These are phyloP conservation scores for Ophiostoma quercus DNA, from an alignment of 2,329 filamentous ascomycete genomes.

Conservation along the genomic window DNA sequence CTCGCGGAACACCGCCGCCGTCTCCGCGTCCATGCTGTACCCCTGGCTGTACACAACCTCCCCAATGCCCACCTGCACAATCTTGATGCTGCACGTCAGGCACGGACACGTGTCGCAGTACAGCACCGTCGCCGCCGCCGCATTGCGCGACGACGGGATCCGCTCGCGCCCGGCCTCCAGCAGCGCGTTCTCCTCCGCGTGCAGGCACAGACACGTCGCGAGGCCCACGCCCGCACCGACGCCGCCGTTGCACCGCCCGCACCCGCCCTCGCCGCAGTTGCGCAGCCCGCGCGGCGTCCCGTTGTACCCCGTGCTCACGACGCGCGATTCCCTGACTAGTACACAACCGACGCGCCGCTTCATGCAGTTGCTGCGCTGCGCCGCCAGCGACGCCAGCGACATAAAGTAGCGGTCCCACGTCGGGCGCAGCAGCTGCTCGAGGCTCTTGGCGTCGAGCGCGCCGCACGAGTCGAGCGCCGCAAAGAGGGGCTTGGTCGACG, in stretches of 20 bases:
- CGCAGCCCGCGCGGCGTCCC: conserved; percentile 83
- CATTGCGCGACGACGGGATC: conserved; percentile 43
- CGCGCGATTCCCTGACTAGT: conserved; percentile 75
- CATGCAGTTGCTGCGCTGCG: conserved; percentile 94
- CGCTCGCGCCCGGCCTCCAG: conserved; percentile 89
- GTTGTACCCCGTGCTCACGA: conserved; percentile 95
- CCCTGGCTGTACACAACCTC: conserved; percentile 93
- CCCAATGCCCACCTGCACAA: conserved; percentile 88
- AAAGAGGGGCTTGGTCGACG: conserved; percentile 65
- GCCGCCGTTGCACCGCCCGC: conserved; percentile 76
- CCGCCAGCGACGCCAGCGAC: conserved; percentile 86
- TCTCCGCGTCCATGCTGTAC: conserved; percentile 89
- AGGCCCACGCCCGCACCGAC: conserved; percentile 65
- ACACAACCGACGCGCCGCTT: conserved; percentile 94
- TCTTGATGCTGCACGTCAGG: conserved; percentile 97
- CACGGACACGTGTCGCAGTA: conserved; percentile 98
- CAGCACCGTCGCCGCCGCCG: conserved; percentile 67
- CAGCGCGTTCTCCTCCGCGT: conserved; percentile 95
- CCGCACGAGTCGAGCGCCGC: conserved; percentile 67
- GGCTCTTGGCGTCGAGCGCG: conserved; percentile 59
- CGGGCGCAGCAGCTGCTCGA: conserved; percentile 65
- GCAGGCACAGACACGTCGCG: conserved; percentile 88
- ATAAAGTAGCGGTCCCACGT: conserved; percentile 98
- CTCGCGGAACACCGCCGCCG: conserved; percentile 73
- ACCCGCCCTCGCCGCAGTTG: conserved; percentile 93